Base-by-base conservation (phyloP, 148 eudicot genomes). In the Rheum nobile region DNA sequence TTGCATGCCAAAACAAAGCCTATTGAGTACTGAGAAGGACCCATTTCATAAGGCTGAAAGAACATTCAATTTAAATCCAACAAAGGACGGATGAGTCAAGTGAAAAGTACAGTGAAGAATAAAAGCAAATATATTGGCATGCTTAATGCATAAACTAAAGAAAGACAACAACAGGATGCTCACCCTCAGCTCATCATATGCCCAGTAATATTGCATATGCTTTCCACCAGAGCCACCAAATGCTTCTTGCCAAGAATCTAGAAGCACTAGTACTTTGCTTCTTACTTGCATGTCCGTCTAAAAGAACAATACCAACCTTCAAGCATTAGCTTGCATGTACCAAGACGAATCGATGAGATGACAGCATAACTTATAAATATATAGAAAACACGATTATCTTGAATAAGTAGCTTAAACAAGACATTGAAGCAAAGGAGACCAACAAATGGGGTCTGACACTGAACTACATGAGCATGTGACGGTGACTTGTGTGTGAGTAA, bases 241-340 rank as follows among this genome's bases (percentile, higher is more conserved):
- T 74, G 99, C 97, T 81, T 91, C 94, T 84, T 87, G 89, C 99
- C 99, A 95, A 16, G 97, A 85, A 77, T 88, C 99, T 74, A 95
- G 75, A 50, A 95, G 84, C 26, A 83, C 81, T 80, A 95, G 75
- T 37, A 95, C 84, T 80, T 87, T 90, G 75, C 90, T 89, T 82
- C 96, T 85, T 39, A 87, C 99, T 79, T 84, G 88, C 86, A 87
- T 82, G 84, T 95, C 92, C 32, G 85, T 76, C 98, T 95, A 86
- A 78, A 83, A 44, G 78, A 72, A 50, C 44, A 73, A 65, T 34
- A 17, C 10, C 16, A 57, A 57, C 29, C 32, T 24, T 57, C 65
- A 61, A 17, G 70, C 41, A 65, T 65, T 65, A 65, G 70, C 39
- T 65, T 13, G 19, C 4, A 65, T 1, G 6, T 6, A 61, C 35